Evolutionary conservation across 2,329 filamentous ascomycete species (phyloP).

Genomic region (Xylaria sp.): DNA sequence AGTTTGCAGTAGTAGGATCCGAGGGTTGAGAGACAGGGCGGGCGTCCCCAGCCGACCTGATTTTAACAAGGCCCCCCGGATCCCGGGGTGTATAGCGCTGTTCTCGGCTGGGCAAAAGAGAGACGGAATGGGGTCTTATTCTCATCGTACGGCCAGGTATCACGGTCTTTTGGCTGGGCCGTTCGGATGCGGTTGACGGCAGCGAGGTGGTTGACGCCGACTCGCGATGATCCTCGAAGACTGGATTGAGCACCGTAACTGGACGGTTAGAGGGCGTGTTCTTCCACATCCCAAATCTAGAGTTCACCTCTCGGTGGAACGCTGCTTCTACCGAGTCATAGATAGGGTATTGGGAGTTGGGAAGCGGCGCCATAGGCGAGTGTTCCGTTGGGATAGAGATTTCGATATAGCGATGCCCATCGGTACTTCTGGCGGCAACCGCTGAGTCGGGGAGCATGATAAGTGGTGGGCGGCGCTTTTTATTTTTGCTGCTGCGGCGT

Average conservation of each 20-base stretch:
- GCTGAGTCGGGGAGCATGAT: constrained; percentile 65
- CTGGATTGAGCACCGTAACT: constrained; percentile 51
- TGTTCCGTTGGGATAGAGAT: constrained; percentile 69
- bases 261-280: constrained; percentile 34
- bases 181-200: constrained; percentile 25
- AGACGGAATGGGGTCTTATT: constrained; percentile 33
- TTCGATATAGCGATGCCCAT: constrained; percentile 67
- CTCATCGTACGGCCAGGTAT: constrained; percentile 36
- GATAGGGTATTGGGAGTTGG: constrained; percentile 43
- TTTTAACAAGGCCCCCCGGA: constrained; percentile 7
- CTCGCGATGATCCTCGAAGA: constrained; percentile 52
- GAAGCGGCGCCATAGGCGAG: constrained; percentile 54
- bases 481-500: constrained; percentile 53
- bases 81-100: constrained; percentile 30
- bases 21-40: neutral
- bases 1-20: neutral
- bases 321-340: constrained; percentile 37
- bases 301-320: constrained; percentile 37
- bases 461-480: constrained; percentile 42
- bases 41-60: constrained; percentile 18
- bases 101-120: constrained; percentile 35
- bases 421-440: constrained; percentile 63
- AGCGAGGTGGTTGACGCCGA: constrained; percentile 43
- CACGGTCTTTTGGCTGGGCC: constrained; percentile 25
- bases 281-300: constrained; percentile 36